Evolutionary conservation across 805 yeast genomes (phyloP).

Genomic region (Blastobotrys chiropterorum): DNA sequence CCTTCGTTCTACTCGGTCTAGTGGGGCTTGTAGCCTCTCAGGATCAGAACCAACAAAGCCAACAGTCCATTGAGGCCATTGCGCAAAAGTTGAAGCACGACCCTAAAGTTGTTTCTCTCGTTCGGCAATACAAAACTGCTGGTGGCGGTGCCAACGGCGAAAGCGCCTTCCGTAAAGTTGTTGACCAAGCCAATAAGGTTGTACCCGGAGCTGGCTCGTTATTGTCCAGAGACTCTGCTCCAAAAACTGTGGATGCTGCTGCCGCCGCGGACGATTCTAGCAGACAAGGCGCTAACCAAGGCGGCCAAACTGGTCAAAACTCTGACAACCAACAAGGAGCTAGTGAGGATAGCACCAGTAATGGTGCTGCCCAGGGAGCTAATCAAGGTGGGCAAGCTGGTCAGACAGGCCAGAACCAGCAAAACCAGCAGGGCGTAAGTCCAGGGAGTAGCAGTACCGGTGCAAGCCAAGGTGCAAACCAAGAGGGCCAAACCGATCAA

Average conservation of each 20-base stretch:
- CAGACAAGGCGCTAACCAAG: slow-evolving; percentile 1
- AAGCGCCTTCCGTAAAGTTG: slow-evolving; percentile 8
- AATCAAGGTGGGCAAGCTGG: background rate
- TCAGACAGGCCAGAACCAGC: background rate
- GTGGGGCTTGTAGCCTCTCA: background rate
- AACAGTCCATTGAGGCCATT: slow-evolving; percentile 12
- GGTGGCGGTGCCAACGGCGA: slow-evolving; percentile 12
- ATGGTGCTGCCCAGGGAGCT: background rate
- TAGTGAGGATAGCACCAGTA: background rate
- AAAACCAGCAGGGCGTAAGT: background rate
- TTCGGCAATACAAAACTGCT: slow-evolving; percentile 16
- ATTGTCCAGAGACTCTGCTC: slow-evolving; percentile 4
- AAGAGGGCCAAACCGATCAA: slow-evolving; percentile 5
- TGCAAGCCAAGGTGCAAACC: background rate
- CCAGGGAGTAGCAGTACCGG: background rate
- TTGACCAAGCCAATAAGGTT: slow-evolving; percentile 16
- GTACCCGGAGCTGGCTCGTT: slow-evolving; percentile 17
- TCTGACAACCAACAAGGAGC: background rate
- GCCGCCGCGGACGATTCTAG: slow-evolving; percentile 2
- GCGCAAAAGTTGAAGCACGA: slow-evolving; percentile 11
- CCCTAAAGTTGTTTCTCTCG: slow-evolving; percentile 7
- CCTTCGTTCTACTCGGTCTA: background rate
- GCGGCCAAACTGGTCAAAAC: slow-evolving; percentile 3
- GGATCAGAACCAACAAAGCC: background rate
- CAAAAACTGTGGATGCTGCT: slow-evolving; percentile 2